These are phyloP conservation scores for Phytophthora syringae DNA, from an alignment of 352 stramenopile species.

Conservation along the genomic window DNA sequence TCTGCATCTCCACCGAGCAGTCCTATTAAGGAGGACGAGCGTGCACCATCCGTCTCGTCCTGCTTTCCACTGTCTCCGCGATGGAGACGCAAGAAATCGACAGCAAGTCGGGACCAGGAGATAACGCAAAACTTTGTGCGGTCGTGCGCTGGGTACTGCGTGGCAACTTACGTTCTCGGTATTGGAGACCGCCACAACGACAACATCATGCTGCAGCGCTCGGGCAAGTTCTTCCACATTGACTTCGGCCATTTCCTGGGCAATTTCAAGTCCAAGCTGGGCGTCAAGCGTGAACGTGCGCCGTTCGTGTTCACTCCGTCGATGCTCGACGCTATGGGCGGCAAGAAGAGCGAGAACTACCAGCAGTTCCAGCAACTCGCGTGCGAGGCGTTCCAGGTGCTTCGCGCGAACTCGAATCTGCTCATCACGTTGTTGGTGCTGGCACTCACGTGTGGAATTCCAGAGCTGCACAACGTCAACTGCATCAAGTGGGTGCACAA, in stretches of 20 bases:
- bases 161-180: conserved; percentile 93
- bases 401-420: conserved; percentile 78
- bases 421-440: conserved; percentile 86
- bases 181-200: conserved; percentile 95
- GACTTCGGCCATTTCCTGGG: conserved; percentile 96
- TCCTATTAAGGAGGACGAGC: conserved; percentile 10
- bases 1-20: conserved; percentile 24
- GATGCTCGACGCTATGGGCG: conserved; percentile 89
- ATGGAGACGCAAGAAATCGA: conserved; percentile 38
- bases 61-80: conserved; percentile 67
- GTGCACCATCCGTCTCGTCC: conserved; percentile 39
- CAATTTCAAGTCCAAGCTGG: conserved; percentile 95
- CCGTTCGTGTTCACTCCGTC: conserved; percentile 94
- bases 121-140: conserved; percentile 89
- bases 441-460: conserved; percentile 80
- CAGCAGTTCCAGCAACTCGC: conserved; percentile 73
- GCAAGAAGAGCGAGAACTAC: conserved; percentile 78
- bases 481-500: conserved; percentile 86
- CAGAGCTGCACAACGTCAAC: conserved; percentile 69
- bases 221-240: conserved; percentile 96
- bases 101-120: conserved; percentile 44
- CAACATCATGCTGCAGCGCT: conserved; percentile 95
- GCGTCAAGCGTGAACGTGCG: conserved; percentile 90
- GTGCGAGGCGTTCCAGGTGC: conserved; percentile 72
- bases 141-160: conserved; percentile 92